Percentiles rank a stretch among this genome's conserved stretches.
These are phyloP conservation scores for Calonectria pseudoreteaudii DNA, from an alignment of 2,329 filamentous ascomycete genomes.

Conservation along the genomic window DNA sequence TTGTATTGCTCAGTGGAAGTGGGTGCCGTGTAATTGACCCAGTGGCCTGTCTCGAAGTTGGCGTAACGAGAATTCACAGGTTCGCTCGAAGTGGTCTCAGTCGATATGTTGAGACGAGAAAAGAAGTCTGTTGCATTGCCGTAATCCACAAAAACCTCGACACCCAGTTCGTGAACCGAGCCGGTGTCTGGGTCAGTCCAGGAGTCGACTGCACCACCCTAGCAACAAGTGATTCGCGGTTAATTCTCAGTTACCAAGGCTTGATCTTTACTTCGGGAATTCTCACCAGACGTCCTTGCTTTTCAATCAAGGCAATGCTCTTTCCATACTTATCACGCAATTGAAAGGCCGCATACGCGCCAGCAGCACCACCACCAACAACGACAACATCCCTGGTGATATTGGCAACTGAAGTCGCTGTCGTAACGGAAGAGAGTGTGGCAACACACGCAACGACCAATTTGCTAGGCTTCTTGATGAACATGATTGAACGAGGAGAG, in stretches of 20 bases:
- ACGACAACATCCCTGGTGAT: conserved; percentile 6
- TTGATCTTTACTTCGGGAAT: too few species aligned
- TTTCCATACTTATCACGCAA: conserved; percentile 12
- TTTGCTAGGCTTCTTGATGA: neutral
- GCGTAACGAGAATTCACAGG: conserved; percentile 5
- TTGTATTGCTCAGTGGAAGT: neutral
- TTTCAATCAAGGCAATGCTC: conserved; percentile 8
- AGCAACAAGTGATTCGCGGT: neutral
- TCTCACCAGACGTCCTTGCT: conserved; percentile 1
- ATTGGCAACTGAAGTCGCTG: neutral
- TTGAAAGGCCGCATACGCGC: conserved; percentile 11
- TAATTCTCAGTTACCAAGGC: neutral
- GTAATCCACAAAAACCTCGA: neutral
- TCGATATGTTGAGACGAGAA: neutral
- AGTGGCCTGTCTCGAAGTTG: conserved; percentile 25
- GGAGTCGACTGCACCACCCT: conserved; percentile 34
- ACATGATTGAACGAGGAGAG: neutral
- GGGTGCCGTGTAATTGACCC: conserved; percentile 20
- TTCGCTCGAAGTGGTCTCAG: neutral
- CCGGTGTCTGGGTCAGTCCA: neutral
- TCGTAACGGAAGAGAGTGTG: neutral
- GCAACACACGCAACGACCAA: neutral
- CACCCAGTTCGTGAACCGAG: neutral
- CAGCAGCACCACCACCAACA: conserved; percentile 14
- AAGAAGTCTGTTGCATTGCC: neutral